Base-by-base conservation (phyloP, 1,284 basidiomycete species). In the Erythrobasidium hasegawianum region DNA sequence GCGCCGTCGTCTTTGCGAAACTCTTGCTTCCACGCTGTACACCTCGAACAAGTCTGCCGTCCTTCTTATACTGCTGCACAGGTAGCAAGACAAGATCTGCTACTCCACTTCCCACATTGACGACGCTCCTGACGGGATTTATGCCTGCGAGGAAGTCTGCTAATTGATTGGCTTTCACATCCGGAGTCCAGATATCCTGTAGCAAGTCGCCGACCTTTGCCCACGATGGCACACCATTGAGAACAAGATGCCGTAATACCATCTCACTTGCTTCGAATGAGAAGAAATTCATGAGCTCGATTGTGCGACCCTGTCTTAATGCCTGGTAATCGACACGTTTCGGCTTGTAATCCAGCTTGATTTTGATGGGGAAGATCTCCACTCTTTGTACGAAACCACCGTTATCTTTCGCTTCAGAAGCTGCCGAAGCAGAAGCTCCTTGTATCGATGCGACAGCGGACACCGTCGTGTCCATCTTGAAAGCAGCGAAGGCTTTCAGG, bases 271-370 rank as follows among this genome's bases (percentile, higher is more conserved):
- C 95, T 73, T 98, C 95, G 73, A 98, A 99, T 78, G 97, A 94
- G 86, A 99, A 98, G 77, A 98, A 97, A 77, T 99, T 99, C 95
- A 98, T 97, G 64, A 98, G 79, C 76, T 98, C 96, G 69, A 96
- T 95, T 0, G 92, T 93, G 76, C 84, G 85, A 13, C 96, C 96
- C 72, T 94, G 87, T 16, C 87, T 84, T 56, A 97, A 80, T n/a
- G 93, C 94, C 67, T 85, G 81, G 77, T 97, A 96, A 77, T 98
- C 91, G 24, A 98, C 92, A 3, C 94, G 86, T 68, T 97, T 90
- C 53, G 96, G 95, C 78, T 99, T 98, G 78, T 98, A 99, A 76
- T 99, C 95, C 9, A 98, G 81, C 79, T 97, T 97, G 72, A 98
- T 83, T 70, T 81, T 79, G 72, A 84, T 76, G 0, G 95, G 90